Evolutionary conservation across 352 stramenopile species (phyloP), one percentile per base, ranked within the genome.

Genomic region (Globisporangium radiosum): DNA sequence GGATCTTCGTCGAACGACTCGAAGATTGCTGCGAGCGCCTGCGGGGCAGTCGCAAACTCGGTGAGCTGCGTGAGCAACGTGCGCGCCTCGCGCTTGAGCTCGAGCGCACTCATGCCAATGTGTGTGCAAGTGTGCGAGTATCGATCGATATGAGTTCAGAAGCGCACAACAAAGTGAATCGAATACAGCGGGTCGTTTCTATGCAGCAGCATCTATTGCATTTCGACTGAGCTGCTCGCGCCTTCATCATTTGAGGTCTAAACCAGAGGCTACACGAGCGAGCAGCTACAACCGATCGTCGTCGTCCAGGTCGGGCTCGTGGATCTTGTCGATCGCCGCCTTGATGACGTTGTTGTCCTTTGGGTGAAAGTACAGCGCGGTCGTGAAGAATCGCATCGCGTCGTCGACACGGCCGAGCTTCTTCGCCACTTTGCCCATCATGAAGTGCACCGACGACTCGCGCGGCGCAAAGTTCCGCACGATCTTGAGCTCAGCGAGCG

Each of bases 321-420:
- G 83, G 66, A 93, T 86, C 63, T 90, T 87, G 66, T 98, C 95
- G 59, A 99, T 98, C 38, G 95, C 94, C 36, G 85, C 73, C 69
- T 98, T 98, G 73, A 99, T 98, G 25, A 98, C 68, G 68, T 98
- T 97, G 62, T 95, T 97, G 79, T 98, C 96, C 72, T 99, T 99
- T 6, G 94, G 96, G 65, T 99, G 90, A 57, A 99, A 92, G 72
- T 98, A 97, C 42, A 99, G 75, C 5, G 97, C 97, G 43, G 89
- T 97, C 47, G 97, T 97, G 67, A 99, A 99, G 70, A 93, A 96
- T 52, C 87, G 81, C 89, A 99, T 96, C 4, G 96, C 96, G 52
- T 98, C 87, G 51, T 98, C 92, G 19, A 84, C 63, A 10, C 80
- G 79, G 5, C 95, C 95, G n/a, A 93, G 72, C 50, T 80, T 82